Percentiles rank a stretch among this genome's conserved stretches.
Conservation (phyloP, 371 early-diverging fungal species). For the Mucor piriformis region DNA sequence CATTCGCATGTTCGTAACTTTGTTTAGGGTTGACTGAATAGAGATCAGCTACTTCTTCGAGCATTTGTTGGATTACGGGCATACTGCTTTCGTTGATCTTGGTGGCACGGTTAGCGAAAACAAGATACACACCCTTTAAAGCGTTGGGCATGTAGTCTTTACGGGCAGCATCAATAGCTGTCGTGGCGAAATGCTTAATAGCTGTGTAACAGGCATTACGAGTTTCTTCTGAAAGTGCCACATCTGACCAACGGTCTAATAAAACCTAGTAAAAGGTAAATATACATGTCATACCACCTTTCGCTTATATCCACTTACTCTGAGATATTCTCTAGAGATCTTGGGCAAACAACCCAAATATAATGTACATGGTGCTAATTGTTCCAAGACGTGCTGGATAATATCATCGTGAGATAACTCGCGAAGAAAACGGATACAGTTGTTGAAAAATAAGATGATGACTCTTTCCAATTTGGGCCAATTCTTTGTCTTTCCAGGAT, state of each 20-base stretch:
- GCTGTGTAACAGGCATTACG: slow-evolving; percentile 61
- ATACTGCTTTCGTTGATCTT: slow-evolving; percentile 74
- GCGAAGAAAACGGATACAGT: slow-evolving; percentile 71
- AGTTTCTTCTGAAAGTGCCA: slow-evolving; percentile 63
- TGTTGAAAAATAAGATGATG: slow-evolving; percentile 77
- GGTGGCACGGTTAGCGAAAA: slow-evolving; percentile 77
- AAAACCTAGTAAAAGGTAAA: slow-evolving; percentile 36
- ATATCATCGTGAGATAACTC: slow-evolving; percentile 81
- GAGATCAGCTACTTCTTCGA: slow-evolving; percentile 85
- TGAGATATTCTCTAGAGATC: slow-evolving; percentile 75
- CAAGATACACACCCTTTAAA: slow-evolving; percentile 76
- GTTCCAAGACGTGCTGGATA: slow-evolving; percentile 76
- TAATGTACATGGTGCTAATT: slow-evolving; percentile 69
- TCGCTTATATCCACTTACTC: slow-evolving; percentile 45
- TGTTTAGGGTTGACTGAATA: slow-evolving; percentile 72
- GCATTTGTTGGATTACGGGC: slow-evolving; percentile 80
- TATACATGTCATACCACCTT: background rate
- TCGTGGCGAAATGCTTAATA: slow-evolving; percentile 30
- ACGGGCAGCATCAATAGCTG: slow-evolving; percentile 39
- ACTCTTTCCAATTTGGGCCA: slow-evolving; percentile 79
- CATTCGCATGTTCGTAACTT: slow-evolving; percentile 85
- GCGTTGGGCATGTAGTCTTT: slow-evolving; percentile 49
- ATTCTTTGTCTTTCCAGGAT: slow-evolving; percentile 64
- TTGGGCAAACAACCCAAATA: slow-evolving; percentile 89
- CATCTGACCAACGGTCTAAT: slow-evolving; percentile 68